Percentiles rank a stretch among this genome's conserved stretches.
Conservation (phyloP, 768 basidiomycete species). For the Termitomyces sp. region DNA sequence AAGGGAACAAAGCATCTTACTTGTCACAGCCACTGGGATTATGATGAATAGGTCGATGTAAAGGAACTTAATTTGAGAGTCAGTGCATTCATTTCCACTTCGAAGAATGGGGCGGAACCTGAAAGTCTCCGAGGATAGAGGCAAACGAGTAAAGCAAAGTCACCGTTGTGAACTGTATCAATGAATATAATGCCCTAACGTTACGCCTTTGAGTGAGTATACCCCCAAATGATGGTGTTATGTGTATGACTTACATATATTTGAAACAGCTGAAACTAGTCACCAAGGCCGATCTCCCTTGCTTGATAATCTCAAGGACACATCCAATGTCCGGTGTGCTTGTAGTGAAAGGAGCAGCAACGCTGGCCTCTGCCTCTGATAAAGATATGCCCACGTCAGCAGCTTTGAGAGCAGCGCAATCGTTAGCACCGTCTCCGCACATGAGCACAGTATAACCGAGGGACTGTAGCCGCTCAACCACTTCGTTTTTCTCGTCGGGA, state of each 20-base stretch:
- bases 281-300: conserved; percentile 92
- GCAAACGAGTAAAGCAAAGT: conserved; percentile 95
- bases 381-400: conserved; percentile 96
- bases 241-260: conserved; percentile 78
- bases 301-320: conserved; percentile 93
- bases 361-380: conserved; percentile 97
- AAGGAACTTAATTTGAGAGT: conserved; percentile 56
- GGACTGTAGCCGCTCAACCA: conserved; percentile 88
- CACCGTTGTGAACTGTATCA: conserved; percentile 99
- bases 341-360: conserved; percentile 96
- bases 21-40: conserved; percentile 93
- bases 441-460: conserved; percentile 96
- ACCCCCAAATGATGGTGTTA: not conserved
- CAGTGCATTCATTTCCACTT: conserved; percentile 4
- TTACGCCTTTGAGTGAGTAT: conserved; percentile 7
- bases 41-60: conserved; percentile 99
- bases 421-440: conserved; percentile 99
- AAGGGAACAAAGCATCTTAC: conserved; percentile 41
- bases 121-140: conserved; percentile 93
- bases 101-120: conserved; percentile 40
- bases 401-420: conserved; percentile 96
- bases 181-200: conserved; percentile 90
- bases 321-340: conserved; percentile 93
- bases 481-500: conserved; percentile 98
- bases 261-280: conserved; percentile 99